Evolutionary conservation across 495 filamentous ascomycete species (phyloP).

Genomic region (Paragyromitra xinjiangensis): DNA sequence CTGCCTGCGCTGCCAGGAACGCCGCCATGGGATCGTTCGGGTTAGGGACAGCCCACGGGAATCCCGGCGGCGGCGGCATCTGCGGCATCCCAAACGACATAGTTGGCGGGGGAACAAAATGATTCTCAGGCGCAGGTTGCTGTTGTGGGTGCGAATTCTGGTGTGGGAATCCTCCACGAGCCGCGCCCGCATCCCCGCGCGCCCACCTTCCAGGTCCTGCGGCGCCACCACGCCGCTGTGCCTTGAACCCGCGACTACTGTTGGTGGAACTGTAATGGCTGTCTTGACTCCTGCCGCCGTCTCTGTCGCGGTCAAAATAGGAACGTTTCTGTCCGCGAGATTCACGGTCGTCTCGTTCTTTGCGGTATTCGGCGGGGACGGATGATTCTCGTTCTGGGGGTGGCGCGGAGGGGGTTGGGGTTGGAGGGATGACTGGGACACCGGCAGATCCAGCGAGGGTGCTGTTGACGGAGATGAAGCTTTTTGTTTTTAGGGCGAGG

Average conservation of each 20-base stretch:
- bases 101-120: slow-evolving; percentile 53
- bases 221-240: slow-evolving; percentile 71
- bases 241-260: slow-evolving; percentile 72
- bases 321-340: slow-evolving; percentile 59
- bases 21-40: slow-evolving; percentile 73
- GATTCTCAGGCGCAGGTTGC: slow-evolving; percentile 31
- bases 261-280: slow-evolving; percentile 60
- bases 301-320: slow-evolving; percentile 60
- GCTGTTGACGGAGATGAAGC: slow-evolving; percentile 67
- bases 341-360: slow-evolving; percentile 66
- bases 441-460: slow-evolving; percentile 57
- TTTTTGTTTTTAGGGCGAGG: slow-evolving; percentile 70
- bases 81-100: slow-evolving; percentile 59
- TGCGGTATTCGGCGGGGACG: slow-evolving; percentile 65
- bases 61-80: slow-evolving; percentile 58
- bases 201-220: slow-evolving; percentile 64
- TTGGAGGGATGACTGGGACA: slow-evolving; percentile 30
- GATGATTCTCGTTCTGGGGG: slow-evolving; percentile 55
- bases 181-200: slow-evolving; percentile 56
- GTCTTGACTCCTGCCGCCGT: slow-evolving; percentile 56
- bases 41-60: slow-evolving; percentile 63
- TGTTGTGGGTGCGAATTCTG: slow-evolving; percentile 40
- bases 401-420: slow-evolving; percentile 32
- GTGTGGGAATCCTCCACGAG: slow-evolving; percentile 37
- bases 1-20: slow-evolving; percentile 74